Evolutionary conservation across 202 grass and related monocot species (phyloP), one percentile per base, ranked within the genome.

Genomic region (Panicum hallii): DNA sequence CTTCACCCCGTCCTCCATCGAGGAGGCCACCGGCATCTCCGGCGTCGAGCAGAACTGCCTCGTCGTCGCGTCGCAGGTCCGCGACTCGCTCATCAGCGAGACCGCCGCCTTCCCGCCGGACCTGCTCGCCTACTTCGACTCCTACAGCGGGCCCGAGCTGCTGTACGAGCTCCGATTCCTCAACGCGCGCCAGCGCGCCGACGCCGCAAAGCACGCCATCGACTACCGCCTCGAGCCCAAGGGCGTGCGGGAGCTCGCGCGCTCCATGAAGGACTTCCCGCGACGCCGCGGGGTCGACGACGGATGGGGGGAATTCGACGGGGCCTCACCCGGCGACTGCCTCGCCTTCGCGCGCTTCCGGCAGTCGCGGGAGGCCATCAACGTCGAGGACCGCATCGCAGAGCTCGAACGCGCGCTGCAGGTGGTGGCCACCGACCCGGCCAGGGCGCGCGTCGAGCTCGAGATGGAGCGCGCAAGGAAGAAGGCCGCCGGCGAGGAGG

Each of bases 1-100:
- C 36, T 96, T 99, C 90, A 91, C 86, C 1, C 91, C 96, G 9
- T 44, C 93, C 44, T 95, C 96, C 64, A 92, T 99, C 72, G 90
- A 99, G 87, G 96, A 99, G 56, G 75, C 73, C 46, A 96, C 90
- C 0, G 86, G 90, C 63, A 92, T 99, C 72, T 52, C 88, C 12
- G 86, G 91, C 78, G 90, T 94, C 60, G 93, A 99, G 79, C 93
- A 99, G 79, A 99, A 99, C 79, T 9, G 82, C 84, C 68, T 96
- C 42, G 61, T 94, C 23, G 88, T 99, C 16, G 97, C 79, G 8
- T n/a, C 75, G 41, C 91, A 99, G 82, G 91, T 99, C 63, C 90
- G 86, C 26, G 86, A 94, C 61, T 99, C 97, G 54, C 91, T 98
- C 49, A 20, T 95, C 61, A 38, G 76, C 20, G 36, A 65, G 43